Conservation (phyloP, 2,329 filamentous ascomycete genomes). For the Penicillium sp. region DNA sequence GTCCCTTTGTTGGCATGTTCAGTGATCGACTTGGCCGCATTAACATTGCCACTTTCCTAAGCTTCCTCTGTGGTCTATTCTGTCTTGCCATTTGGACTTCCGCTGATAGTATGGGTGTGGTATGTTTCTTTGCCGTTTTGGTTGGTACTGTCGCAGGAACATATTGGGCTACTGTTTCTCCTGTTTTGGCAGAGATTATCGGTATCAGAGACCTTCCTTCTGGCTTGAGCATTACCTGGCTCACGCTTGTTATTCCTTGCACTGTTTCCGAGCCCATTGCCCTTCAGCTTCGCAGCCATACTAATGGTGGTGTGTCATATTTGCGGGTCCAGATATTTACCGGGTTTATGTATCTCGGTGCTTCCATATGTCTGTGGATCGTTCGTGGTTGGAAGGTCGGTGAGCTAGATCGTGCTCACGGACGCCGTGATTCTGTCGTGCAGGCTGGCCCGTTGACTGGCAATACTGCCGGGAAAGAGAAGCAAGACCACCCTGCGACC, state of each 20-base stretch:
- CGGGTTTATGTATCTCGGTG: conserved; percentile 60
- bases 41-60: conserved; percentile 60
- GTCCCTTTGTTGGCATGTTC: conserved; percentile 63
- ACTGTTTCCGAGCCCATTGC: conserved; percentile 57
- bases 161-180: conserved; percentile 59
- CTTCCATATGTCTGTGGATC: conserved; percentile 49
- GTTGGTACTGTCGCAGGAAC: conserved; percentile 60
- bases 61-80: conserved; percentile 57
- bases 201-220: conserved; percentile 58
- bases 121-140: conserved; percentile 60
- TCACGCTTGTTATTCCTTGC: conserved; percentile 55
- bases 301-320: conserved; percentile 32
- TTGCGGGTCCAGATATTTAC: conserved; percentile 54
- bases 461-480: conserved; percentile 8
- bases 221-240: conserved; percentile 59
- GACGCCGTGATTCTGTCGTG: conserved; percentile 6
- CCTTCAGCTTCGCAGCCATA: conserved; percentile 53
- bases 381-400: conserved; percentile 44
- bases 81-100: conserved; percentile 62
- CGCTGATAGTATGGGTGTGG: conserved; percentile 56
- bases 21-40: conserved; percentile 61
- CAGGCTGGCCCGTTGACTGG: conserved; percentile 19
- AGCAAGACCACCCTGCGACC: conserved; percentile 8
- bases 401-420: conserved; percentile 25
- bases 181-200: conserved; percentile 61